Evolutionary conservation across 495 filamentous ascomycete species (phyloP).

Genomic region (Podospora anserina): DNA sequence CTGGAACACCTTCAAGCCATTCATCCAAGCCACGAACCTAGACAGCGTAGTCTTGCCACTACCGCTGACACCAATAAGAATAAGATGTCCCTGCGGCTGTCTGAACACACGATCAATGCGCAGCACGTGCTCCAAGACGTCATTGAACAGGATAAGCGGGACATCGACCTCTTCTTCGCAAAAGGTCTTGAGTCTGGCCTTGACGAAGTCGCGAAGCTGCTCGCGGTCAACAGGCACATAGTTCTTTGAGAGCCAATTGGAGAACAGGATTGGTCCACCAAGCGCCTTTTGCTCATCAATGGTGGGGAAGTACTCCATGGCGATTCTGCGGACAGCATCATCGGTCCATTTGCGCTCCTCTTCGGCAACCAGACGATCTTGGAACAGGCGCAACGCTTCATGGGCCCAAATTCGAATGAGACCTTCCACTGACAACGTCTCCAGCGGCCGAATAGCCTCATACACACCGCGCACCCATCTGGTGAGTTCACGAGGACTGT

Average conservation of each 20-base stretch:
- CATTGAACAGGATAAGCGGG: slow-evolving; percentile 94
- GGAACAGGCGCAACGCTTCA: slow-evolving; percentile 92
- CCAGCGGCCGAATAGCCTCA: slow-evolving; percentile 89
- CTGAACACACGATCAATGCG: slow-evolving; percentile 98
- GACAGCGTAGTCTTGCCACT: slow-evolving; percentile 98
- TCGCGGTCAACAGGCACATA: slow-evolving; percentile 96
- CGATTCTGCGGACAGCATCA: slow-evolving; percentile 76
- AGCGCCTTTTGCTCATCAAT: slow-evolving; percentile 85
- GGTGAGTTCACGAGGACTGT: slow-evolving; percentile 96
- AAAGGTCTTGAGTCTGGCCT: slow-evolving; percentile 94
- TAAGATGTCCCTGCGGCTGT: slow-evolving; percentile 96
- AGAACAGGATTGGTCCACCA: slow-evolving; percentile 93
- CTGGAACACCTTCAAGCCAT: slow-evolving; percentile 96
- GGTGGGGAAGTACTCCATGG: slow-evolving; percentile 86
- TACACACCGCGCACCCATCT: slow-evolving; percentile 97
- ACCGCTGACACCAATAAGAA: slow-evolving; percentile 95
- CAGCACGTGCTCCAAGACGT: slow-evolving; percentile 94
- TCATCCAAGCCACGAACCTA: slow-evolving; percentile 99
- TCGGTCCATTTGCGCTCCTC: slow-evolving; percentile 95
- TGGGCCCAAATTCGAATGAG: slow-evolving; percentile 97
- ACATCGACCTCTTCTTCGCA: slow-evolving; percentile 99
- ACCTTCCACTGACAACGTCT: slow-evolving; percentile 82
- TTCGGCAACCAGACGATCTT: slow-evolving; percentile 89
- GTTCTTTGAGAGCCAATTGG: slow-evolving; percentile 99
- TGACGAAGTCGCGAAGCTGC: slow-evolving; percentile 91